Base-by-base conservation (phyloP, 2,329 filamentous ascomycete genomes). In the Bipolaris victoriae region DNA sequence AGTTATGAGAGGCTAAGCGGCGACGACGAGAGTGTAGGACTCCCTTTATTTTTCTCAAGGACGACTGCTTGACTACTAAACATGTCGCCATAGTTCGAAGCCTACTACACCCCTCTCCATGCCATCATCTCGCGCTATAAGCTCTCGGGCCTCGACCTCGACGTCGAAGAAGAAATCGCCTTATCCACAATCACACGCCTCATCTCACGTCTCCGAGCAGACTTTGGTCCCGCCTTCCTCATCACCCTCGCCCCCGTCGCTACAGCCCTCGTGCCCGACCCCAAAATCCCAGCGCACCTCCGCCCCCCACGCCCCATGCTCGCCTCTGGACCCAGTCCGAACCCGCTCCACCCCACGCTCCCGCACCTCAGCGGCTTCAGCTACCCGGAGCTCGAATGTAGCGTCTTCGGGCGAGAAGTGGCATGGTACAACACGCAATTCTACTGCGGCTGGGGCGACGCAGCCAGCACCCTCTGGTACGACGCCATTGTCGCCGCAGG, bases 371-470 rank as follows among this genome's bases (percentile, higher is more conserved):
- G 89, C 57, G 93, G 92, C 0, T 97, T 97, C 75, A 84, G 87
- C 72, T 97, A 97, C 76, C 82, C 86, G 43, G 81, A 87, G 10
- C 83, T 97, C 2, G 91, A 96, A 72, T 72, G 68, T 45, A 72
- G 71, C 37, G 62, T 66, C 3, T 66, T 61, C 6, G 75, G 71
- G 3, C 54, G 56, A 16, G 70, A 88, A 41, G 90, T 97, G 26
- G 82, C 83, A 2, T 97, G 92, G 86, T 97, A 97, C 76, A 97
- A 97, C 72, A 83, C 89, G 5, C 93, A 97, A 72, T 96, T 97
- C 77, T 97, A 97, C 81, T 95, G 90, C 71, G 92, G 92, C 1
- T 97, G 91, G 88, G 91, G 91, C 7, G 86, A 87, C 47, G 85
- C 87, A 1, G 78, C 82, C 26, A 81, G 75, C 13, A 80, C 80